Base-by-base conservation (phyloP, 1,139 yeast genomes). In the Suhomyces terraborum region DNA sequence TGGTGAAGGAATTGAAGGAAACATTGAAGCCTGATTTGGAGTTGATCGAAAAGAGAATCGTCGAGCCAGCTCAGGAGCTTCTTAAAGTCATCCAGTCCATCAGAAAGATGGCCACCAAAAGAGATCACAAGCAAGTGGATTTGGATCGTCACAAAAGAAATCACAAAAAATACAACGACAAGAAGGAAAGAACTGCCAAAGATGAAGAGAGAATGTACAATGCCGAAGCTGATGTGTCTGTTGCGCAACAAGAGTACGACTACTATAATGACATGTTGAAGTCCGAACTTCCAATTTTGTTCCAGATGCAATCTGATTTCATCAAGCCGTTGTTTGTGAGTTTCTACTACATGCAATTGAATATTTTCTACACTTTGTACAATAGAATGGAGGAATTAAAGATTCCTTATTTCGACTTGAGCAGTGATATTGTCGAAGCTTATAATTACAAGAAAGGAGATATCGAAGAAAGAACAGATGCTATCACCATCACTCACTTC, bases 341-440 rank as follows among this genome's bases (percentile, higher is more conserved):
- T 45, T 84, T 93, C 64, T 93, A 93, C 69, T 93, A 83, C 74
- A 93, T 94, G 98, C 99, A 93, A 69, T 78, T 93, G 69, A 93
- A 93, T 71, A 88, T 93, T 46, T 93, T 89, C 67, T 93, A 93
- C 73, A 89, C 97, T 0, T 72, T 93, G 49, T 91, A 87, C 71
- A 84, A 77, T 57, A 78, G 87, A 54, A 88, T 93, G 88, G 96
- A 91, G 66, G 96, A 88, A 62, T 82, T 91, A 85, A 89, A 93
- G 69, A 93, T 93, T 51, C 96, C 98, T 10, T 91, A 93, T 67
- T 93, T 93, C 66, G 96, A 93, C 61, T 72, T 93, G 59, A 72
- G 77, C 40, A 74, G 87, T 38, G 98, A 89, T 61, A 86, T 93
- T 52, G 75, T 85, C 41, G 93, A 87, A 58, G 84, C 93, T 2